These are phyloP conservation scores for Cryphonectria carpinicola DNA, from an alignment of 2,329 filamentous ascomycete genomes.

Conservation along the genomic window DNA sequence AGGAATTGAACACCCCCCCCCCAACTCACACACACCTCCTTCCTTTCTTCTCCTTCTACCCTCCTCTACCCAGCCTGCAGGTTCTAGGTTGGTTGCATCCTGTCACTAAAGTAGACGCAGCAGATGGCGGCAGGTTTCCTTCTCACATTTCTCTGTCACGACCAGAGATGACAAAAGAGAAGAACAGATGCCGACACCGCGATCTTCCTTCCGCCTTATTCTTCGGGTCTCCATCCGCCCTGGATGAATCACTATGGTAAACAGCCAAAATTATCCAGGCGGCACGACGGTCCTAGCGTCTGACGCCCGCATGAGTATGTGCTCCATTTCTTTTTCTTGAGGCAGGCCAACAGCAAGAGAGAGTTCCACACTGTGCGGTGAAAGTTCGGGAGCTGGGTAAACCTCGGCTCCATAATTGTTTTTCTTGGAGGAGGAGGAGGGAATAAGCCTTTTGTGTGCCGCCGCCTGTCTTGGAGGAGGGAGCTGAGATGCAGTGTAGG, in stretches of 20 bases:
- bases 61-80: not conserved
- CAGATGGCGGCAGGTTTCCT: not conserved
- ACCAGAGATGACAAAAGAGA: not conserved
- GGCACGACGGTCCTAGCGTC: conserved; percentile 25
- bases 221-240: not conserved
- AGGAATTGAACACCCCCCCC: conserved; percentile 1
- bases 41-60: not conserved
- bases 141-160: not conserved
- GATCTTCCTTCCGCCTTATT: conserved; percentile 2
- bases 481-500: not conserved
- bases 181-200: conserved; percentile 1
- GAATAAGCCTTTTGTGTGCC: not conserved
- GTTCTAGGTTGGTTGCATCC: not conserved
- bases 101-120: not conserved
- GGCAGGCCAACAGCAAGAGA: not conserved
- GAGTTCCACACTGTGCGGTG: conserved; percentile 12
- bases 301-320: not conserved
- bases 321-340: not conserved
- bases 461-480: not conserved
- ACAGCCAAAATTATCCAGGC: conserved; percentile 15
- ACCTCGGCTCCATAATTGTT: conserved; percentile 18
- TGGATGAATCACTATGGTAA: not conserved
- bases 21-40: too few species aligned
- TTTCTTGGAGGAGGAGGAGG: not conserved
- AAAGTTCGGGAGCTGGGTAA: conserved; percentile 23